These are phyloP conservation scores for Ascodesmis nigricans DNA, from an alignment of 495 filamentous ascomycete species.

Conservation along the genomic window DNA sequence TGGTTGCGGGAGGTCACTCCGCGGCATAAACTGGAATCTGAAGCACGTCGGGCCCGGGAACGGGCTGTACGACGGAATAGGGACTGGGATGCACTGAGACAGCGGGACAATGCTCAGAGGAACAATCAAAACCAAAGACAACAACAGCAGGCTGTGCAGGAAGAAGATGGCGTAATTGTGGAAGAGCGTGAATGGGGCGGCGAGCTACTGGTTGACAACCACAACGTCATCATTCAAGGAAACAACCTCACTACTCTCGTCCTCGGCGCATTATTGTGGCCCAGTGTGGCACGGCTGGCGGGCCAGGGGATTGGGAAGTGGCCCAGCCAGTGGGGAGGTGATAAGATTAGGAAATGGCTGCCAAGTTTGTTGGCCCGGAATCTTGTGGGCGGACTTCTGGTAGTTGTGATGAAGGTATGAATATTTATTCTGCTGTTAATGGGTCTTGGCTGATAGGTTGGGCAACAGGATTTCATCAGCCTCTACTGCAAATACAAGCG, in stretches of 20 bases:
- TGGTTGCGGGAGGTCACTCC: slow-evolving; percentile 21
- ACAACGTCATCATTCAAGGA: slow-evolving; percentile 21
- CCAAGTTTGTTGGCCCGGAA: slow-evolving; percentile 18
- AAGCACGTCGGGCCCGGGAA: too few species aligned
- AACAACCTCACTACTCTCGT: slow-evolving; percentile 22
- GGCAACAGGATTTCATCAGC: slow-evolving; percentile 19
- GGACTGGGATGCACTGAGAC: too few species aligned
- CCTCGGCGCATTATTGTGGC: slow-evolving; percentile 20
- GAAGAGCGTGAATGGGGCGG: slow-evolving; percentile 13
- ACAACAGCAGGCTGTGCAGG: background rate
- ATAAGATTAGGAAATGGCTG: slow-evolving; percentile 18
- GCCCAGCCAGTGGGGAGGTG: slow-evolving; percentile 18
- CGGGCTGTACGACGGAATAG: too few species aligned
- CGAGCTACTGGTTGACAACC: slow-evolving; percentile 20
- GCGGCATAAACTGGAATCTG: slow-evolving; percentile 13
- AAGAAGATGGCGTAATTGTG: slow-evolving; percentile 2
- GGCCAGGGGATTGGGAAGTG: slow-evolving; percentile 18
- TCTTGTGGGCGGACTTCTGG: slow-evolving; percentile 21
- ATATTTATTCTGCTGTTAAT: too few species aligned
- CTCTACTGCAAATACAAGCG: slow-evolving; percentile 22
- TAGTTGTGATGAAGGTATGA: slow-evolving; percentile 22
- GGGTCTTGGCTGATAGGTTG: slow-evolving; percentile 4
- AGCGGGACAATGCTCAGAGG: slow-evolving; percentile 10
- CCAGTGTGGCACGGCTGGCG: slow-evolving; percentile 17
- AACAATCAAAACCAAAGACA: slow-evolving; percentile 10